A percentile compares a stretch with the other conserved stretches of the same genome.
phyloP scores from a whole-genome alignment of 2,329 filamentous ascomycete species.

The Exophiala dermatitidis region DNA sequence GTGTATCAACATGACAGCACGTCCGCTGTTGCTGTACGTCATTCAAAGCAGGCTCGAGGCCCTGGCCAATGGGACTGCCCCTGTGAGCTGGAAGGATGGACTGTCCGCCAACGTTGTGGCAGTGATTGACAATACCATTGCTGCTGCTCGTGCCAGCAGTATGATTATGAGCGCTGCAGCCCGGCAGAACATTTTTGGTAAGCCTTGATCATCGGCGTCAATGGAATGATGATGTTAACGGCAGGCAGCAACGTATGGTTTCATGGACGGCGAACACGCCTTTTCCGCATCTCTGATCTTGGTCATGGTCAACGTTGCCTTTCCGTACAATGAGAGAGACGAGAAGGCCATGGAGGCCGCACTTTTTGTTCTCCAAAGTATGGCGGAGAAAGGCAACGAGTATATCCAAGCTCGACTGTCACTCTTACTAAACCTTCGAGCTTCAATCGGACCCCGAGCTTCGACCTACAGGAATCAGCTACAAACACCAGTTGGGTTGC shows the following conservation, averaged over 20 bases:
- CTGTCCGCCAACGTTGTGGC: conserved; percentile 44
- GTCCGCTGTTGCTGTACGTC: conserved; percentile 49
- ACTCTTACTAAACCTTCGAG: conserved; percentile 35
- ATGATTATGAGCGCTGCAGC: conserved; percentile 45
- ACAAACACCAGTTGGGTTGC: conserved; percentile 5
- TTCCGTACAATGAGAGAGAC: conserved; percentile 42
- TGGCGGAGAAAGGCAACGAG: conserved; percentile 49
- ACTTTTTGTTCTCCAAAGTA: conserved; percentile 42
- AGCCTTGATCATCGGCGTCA: conserved; percentile 15
- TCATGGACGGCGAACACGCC: conserved; percentile 51
- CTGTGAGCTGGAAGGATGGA: conserved; percentile 43
- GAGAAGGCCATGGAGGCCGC: conserved; percentile 42
- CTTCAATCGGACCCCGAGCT: conserved; percentile 24
- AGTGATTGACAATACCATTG: conserved; percentile 49
- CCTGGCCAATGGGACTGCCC: conserved; percentile 31
- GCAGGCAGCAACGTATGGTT: conserved; percentile 46
- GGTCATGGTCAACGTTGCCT: conserved; percentile 49
- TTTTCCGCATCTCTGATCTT: conserved; percentile 50
- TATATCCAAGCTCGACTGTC: conserved; percentile 41
- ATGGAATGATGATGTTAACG: not conserved
- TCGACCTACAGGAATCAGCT: conserved; percentile 1
- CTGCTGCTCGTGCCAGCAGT: conserved; percentile 45
- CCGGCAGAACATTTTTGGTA: conserved; percentile 46
- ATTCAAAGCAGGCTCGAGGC: conserved; percentile 44
- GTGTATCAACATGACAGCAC: conserved; percentile 52